Base-by-base conservation (phyloP, 2,329 filamentous ascomycete genomes). In the Pseudofabraea citricarpa region DNA sequence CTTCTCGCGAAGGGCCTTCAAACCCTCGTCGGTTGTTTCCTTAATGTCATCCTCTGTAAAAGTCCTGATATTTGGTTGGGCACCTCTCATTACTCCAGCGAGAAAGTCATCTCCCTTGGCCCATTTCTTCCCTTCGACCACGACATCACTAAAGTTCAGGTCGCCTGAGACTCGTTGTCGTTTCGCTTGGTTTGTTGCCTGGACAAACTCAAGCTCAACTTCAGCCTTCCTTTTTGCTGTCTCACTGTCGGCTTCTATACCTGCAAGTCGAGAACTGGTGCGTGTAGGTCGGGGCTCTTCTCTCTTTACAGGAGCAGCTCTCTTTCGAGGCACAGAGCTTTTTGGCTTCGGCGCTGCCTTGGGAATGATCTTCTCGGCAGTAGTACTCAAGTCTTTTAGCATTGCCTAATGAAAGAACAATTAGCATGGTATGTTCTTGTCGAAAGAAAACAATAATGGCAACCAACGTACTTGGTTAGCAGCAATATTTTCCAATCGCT, bases 401-500 rank as follows among this genome's bases (percentile, higher is more conserved):
- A 95, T 74, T 61, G n/a, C n/a, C n/a, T n/a, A n/a, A n/a, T n/a
- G n/a, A n/a, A n/a, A n/a, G n/a, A n/a, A n/a, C n/a, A n/a, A n/a
- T n/a, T n/a, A n/a, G n/a, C n/a, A n/a, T n/a, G n/a, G n/a, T n/a
- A n/a, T n/a, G n/a, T n/a, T n/a, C n/a, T n/a, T n/a, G n/a, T n/a
- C n/a, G n/a, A n/a, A n/a, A n/a, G n/a, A n/a, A n/a, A n/a, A n/a
- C n/a, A n/a, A n/a, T n/a, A n/a, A n/a, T n/a, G n/a, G n/a, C n/a
- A n/a, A n/a, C n/a, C n/a, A n/a, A n/a, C n/a, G n/a, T n/a, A 84
- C 87, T 64, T 91, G 85, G 55, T 94, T 93, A 42, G 87, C 83
- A 0, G 84, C 87, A 31, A 95, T 94, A 53, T 95, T 95, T 48
- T 90, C 88, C 13, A 88, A 77, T 1, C 90, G 77, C 54, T 87